These are phyloP conservation scores for Ophiostoma australiae DNA, from an alignment of 2,329 filamentous ascomycete genomes.

Conservation along the genomic window DNA sequence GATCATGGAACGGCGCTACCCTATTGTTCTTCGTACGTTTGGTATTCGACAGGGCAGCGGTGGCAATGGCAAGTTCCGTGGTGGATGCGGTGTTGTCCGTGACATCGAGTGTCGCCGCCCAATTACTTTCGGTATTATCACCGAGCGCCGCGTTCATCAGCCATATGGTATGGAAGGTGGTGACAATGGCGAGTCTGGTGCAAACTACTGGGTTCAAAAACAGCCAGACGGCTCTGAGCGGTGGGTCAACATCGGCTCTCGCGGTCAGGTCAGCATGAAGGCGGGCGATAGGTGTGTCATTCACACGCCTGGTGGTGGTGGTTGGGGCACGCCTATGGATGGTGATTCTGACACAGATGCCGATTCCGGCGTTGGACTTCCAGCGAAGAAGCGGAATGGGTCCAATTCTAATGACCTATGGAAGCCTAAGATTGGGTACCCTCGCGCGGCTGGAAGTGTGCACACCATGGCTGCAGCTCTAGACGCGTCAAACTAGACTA, in stretches of 20 bases:
- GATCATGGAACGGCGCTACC: slow-evolving; percentile 36
- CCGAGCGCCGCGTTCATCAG: slow-evolving; percentile 35
- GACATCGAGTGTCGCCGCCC: slow-evolving; percentile 36
- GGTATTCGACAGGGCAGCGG: slow-evolving; percentile 33
- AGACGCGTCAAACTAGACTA: background rate
- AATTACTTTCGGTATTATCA: slow-evolving; percentile 35
- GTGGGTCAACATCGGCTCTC: slow-evolving; percentile 52
- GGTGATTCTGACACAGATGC: background rate
- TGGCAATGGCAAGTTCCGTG: slow-evolving; percentile 32
- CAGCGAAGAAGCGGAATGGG: background rate
- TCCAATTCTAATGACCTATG: background rate
- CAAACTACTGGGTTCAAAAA: slow-evolving; percentile 26
- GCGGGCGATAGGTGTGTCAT: slow-evolving; percentile 58
- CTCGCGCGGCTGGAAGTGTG: background rate
- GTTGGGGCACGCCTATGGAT: slow-evolving; percentile 44
- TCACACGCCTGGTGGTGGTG: slow-evolving; percentile 57
- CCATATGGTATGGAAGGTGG: slow-evolving; percentile 38
- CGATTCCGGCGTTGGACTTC: background rate
- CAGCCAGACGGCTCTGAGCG: slow-evolving; percentile 12
- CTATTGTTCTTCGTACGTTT: slow-evolving; percentile 34
- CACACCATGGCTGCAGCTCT: background rate
- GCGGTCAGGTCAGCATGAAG: slow-evolving; percentile 55
- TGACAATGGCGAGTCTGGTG: slow-evolving; percentile 26
- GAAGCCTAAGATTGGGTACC: background rate
- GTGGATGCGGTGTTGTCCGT: slow-evolving; percentile 35